phyloP scores from a whole-genome alignment of 176 grass and related monocot species.

The Oryza meyeriana region DNA sequence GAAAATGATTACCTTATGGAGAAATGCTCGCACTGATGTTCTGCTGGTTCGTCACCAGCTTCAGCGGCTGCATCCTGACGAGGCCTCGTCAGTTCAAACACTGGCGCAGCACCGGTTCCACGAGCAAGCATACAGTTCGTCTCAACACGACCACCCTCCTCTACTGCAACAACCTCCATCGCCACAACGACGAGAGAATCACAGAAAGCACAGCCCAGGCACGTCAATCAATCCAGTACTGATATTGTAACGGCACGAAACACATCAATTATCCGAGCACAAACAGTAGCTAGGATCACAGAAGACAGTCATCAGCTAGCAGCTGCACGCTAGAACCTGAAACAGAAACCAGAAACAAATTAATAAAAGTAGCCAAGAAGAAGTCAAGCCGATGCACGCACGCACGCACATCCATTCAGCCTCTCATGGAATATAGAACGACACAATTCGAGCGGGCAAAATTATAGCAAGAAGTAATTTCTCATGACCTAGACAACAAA shows the following conservation, averaged over 20 bases:
- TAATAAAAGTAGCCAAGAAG: not conserved
- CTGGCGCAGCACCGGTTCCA: slow-evolving; percentile 19
- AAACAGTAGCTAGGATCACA: not conserved
- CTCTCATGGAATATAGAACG: slow-evolving; percentile 40
- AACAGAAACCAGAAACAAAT: not conserved
- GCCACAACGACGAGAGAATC: slow-evolving; percentile 7
- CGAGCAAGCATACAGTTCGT: slow-evolving; percentile 17
- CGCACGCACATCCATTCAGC: not conserved
- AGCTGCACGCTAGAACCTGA: not conserved
- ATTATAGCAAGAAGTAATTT: not conserved
- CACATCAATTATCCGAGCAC: not conserved
- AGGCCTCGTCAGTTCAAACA: slow-evolving; percentile 2
- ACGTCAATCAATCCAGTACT: not conserved
- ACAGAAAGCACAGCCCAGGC: not conserved
- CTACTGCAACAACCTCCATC: slow-evolving; percentile 29
- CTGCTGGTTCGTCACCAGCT: slow-evolving; percentile 19
- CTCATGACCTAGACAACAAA: not conserved
- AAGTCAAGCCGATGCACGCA: not conserved
- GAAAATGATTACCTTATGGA: slow-evolving; percentile 61
- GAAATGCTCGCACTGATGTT: slow-evolving; percentile 67
- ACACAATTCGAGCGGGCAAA: not conserved
- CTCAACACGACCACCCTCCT: slow-evolving; percentile 25
- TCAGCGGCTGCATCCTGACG: slow-evolving; percentile 12
- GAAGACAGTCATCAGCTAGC: not conserved
- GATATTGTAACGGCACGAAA: not conserved